A percentile compares a stretch with the other conserved stretches of the same genome.
phyloP scores from a whole-genome alignment of 306 rosid genomes.

The Adenanthera pavonina region DNA sequence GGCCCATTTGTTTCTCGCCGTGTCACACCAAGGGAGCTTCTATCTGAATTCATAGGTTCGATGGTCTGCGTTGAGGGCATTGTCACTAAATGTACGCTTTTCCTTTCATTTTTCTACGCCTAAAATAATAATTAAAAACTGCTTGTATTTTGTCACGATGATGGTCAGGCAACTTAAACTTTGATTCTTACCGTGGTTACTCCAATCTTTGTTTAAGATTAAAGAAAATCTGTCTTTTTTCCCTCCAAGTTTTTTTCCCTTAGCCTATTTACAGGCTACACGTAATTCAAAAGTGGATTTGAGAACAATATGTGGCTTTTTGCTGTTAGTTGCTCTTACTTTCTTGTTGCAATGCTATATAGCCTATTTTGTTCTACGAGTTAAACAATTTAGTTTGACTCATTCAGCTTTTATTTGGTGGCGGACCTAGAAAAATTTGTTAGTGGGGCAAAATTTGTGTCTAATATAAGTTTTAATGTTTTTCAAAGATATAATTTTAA shows the following conservation, averaged over 20 bases:
- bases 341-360: background rate
- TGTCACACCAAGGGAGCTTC: slow-evolving; percentile 87
- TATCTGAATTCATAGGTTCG: slow-evolving; percentile 88
- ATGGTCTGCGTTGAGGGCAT: slow-evolving; percentile 97
- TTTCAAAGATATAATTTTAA: too few relatives aligned
- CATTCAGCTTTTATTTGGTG: background rate
- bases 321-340: background rate
- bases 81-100: slow-evolving; percentile 79
- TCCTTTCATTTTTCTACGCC: background rate
- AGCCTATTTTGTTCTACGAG: slow-evolving; percentile 17
- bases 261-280: background rate
- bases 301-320: background rate
- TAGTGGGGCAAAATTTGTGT: too few relatives aligned
- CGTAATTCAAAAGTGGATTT: background rate
- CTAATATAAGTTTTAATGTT: too few relatives aligned
- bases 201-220: background rate
- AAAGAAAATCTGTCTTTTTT: background rate
- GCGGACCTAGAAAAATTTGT: background rate
- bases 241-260: background rate
- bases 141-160: background rate
- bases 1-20: slow-evolving; percentile 94
- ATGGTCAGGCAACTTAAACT: background rate
- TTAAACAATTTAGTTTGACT: background rate
- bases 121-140: background rate
- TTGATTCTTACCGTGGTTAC: background rate